Conservation (phyloP, 305 asterid species). For the Lippia alba region DNA sequence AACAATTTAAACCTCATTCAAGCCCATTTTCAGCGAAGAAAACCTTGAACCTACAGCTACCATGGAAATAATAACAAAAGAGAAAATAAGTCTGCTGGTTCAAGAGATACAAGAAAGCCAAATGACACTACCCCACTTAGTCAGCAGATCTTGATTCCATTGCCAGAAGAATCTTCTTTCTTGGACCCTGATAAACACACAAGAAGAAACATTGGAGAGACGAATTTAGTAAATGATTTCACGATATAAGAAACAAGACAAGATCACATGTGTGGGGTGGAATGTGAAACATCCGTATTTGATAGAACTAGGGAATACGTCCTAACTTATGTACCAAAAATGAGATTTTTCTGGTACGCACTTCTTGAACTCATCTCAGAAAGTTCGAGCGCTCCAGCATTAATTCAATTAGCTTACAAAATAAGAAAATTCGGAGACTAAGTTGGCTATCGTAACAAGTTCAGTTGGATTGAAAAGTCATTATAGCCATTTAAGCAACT, state of each 20-base stretch:
- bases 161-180: slow-evolving; percentile 82
- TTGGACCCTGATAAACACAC: slow-evolving; percentile 72
- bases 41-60: slow-evolving; percentile 25
- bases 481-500: neutral
- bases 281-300: neutral
- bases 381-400: too few relatives aligned
- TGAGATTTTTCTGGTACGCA: too few relatives aligned
- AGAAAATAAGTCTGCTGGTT: slow-evolving; percentile 36
- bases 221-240: slow-evolving; percentile 1
- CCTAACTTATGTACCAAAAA: neutral
- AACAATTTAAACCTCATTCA: slow-evolving; percentile 36
- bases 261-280: neutral
- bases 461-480: neutral
- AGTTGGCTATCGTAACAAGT: neutral
- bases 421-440: neutral
- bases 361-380: neutral
- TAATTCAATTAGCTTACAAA: neutral
- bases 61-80: slow-evolving; percentile 1
- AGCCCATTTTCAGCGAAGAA: slow-evolving; percentile 20
- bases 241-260: slow-evolving; percentile 13
- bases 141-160: slow-evolving; percentile 68
- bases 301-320: neutral
- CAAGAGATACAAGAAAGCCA: slow-evolving; percentile 31
- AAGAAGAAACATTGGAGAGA: slow-evolving; percentile 14
- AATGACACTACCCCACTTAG: slow-evolving; percentile 28